Conservation (phyloP, 257 asterid species). For the Gentiana macrophylla region DNA sequence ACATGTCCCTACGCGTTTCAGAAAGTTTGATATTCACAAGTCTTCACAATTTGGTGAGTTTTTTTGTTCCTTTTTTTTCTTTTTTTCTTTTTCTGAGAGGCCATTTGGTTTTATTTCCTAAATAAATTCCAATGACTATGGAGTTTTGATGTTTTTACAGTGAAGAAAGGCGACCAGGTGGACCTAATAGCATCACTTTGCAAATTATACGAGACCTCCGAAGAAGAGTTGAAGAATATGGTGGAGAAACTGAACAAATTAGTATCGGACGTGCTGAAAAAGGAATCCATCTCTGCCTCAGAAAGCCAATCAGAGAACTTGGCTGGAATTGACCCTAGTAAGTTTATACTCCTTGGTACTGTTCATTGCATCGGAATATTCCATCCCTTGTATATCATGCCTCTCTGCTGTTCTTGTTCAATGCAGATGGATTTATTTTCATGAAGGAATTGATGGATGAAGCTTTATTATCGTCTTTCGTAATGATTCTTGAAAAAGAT, state of each 20-base stretch:
- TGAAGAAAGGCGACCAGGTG: slow-evolving; percentile 62
- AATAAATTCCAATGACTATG: slow-evolving; percentile 3
- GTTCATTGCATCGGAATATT: background rate
- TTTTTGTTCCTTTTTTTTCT: slow-evolving; percentile 6
- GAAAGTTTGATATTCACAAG: slow-evolving; percentile 52
- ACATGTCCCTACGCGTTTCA: slow-evolving; percentile 62
- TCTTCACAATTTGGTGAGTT: slow-evolving; percentile 58
- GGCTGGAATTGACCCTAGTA: slow-evolving; percentile 56
- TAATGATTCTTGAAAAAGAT: slow-evolving; percentile 54
- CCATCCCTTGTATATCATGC: background rate
- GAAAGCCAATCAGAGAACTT: slow-evolving; percentile 46
- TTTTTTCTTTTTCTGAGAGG: background rate
- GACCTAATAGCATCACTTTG: slow-evolving; percentile 79
- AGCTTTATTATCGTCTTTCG: slow-evolving; percentile 44
- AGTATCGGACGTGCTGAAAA: slow-evolving; percentile 51
- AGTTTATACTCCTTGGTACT: slow-evolving; percentile 6
- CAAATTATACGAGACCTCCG: slow-evolving; percentile 64
- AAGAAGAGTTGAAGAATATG: slow-evolving; percentile 62
- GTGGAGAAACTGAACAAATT: slow-evolving; percentile 57
- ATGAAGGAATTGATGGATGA: slow-evolving; percentile 71
- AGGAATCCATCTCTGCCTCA: slow-evolving; percentile 45
- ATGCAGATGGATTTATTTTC: slow-evolving; percentile 73
- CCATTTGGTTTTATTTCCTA: slow-evolving; percentile 3
- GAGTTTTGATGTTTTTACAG: slow-evolving; percentile 26
- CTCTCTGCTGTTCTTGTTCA: slow-evolving; percentile 6